Conservation (phyloP, 192 early-diverging fungal species). For the Dissophora ornata region DNA sequence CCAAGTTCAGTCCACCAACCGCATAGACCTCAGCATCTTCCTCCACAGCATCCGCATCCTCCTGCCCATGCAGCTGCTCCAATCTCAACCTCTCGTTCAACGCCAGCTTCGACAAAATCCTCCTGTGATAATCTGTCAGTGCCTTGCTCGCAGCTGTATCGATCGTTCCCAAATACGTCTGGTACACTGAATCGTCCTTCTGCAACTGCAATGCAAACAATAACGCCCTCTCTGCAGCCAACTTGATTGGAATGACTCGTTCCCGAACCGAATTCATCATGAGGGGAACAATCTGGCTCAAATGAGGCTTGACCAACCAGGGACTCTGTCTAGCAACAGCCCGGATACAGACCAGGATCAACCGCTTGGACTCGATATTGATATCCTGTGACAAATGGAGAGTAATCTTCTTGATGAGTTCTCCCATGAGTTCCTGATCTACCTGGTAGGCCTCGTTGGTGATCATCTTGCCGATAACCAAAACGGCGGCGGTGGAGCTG, state of each 20-base stretch:
- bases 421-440: constrained; percentile 38
- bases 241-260: constrained; percentile 84
- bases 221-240: constrained; percentile 86
- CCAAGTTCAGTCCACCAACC: constrained; percentile 42
- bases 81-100: constrained; percentile 48
- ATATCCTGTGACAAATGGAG: constrained; percentile 41
- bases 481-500: constrained; percentile 64
- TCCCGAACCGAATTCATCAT: constrained; percentile 82
- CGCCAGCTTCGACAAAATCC: constrained; percentile 63
- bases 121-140: constrained; percentile 70
- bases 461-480: constrained; percentile 66
- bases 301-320: constrained; percentile 60
- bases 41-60: constrained; percentile 40
- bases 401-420: constrained; percentile 46
- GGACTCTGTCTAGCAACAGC: constrained; percentile 56
- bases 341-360: constrained; percentile 52
- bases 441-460: constrained; percentile 60
- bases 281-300: constrained; percentile 67
- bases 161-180: constrained; percentile 57
- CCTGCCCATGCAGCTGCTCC: constrained; percentile 51
- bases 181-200: constrained; percentile 56
- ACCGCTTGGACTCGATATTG: constrained; percentile 51
- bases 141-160: constrained; percentile 59
- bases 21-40: constrained; percentile 53
- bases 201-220: constrained; percentile 76